These are phyloP conservation scores for Sextonia rubra DNA, from an alignment of 164 flowering plant genomes.

Conservation along the genomic window DNA sequence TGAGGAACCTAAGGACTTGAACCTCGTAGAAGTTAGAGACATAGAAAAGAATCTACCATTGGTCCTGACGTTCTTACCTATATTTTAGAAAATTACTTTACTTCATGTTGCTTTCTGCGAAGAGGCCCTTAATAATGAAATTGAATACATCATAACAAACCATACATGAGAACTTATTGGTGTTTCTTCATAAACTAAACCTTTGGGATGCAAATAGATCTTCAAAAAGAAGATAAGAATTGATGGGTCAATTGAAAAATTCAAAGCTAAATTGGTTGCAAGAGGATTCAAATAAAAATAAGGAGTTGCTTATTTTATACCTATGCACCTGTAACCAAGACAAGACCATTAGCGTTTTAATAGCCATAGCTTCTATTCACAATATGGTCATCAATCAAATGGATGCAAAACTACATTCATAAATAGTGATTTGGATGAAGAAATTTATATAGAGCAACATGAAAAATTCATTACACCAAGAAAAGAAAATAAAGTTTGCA, in stretches of 20 bases:
- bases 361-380: background rate
- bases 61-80: too few relatives aligned
- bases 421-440: too few relatives aligned
- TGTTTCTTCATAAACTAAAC: background rate
- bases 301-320: too few relatives aligned
- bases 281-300: background rate
- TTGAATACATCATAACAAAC: background rate
- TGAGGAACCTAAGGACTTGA: too few relatives aligned
- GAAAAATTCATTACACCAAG: background rate
- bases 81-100: too few relatives aligned
- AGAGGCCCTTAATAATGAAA: background rate
- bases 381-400: too few relatives aligned
- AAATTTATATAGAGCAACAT: too few relatives aligned
- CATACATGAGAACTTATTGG: background rate
- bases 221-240: background rate
- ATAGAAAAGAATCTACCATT: too few relatives aligned
- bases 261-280: background rate
- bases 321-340: background rate
- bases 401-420: too few relatives aligned
- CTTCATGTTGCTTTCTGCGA: too few relatives aligned
- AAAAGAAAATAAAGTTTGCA: background rate
- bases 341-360: background rate
- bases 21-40: too few relatives aligned
- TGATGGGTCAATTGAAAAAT: background rate
- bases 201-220: background rate